phyloP scores from a whole-genome alignment of 345 rosid species.

The Eucalyptus marginata region DNA sequence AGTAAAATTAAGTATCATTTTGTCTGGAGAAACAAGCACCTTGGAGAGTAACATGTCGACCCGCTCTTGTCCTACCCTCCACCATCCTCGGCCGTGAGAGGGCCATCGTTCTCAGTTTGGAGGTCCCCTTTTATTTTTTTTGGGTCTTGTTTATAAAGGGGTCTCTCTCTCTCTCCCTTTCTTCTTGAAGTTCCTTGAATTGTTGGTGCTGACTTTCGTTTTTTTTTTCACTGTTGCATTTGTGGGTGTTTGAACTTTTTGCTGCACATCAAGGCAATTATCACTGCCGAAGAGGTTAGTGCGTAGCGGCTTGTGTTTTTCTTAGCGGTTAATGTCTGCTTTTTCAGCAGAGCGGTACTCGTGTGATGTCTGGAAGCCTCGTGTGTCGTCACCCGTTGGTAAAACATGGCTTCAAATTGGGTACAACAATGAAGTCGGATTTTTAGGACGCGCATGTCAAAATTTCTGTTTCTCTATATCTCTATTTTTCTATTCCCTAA shows the following conservation, averaged over 20 bases:
- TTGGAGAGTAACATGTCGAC: no score
- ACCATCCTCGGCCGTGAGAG: slow-evolving; percentile 87
- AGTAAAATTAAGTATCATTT: no score
- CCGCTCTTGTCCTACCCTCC: slow-evolving; percentile 42
- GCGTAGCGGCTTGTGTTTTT: background rate
- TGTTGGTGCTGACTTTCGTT: background rate
- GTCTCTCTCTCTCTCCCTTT: background rate
- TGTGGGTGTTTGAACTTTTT: background rate
- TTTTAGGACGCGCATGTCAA: no score
- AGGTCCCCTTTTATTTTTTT: slow-evolving; percentile 44
- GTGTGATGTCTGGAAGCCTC: background rate
- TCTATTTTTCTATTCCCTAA: no score
- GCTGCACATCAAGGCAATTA: slow-evolving; percentile 95
- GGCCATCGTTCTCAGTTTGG: slow-evolving; percentile 86
- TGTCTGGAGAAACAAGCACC: no score
- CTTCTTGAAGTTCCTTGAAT: background rate
- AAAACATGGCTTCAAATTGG: no score
- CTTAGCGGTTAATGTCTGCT: background rate
- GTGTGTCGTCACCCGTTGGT: background rate
- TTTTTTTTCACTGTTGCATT: background rate
- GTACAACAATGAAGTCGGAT: no score
- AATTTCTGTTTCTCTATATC: no score
- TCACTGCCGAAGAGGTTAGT: slow-evolving; percentile 87
- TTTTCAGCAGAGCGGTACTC: background rate
- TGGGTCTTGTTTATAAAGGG: background rate